A percentile compares a stretch with the other conserved stretches of the same genome.
Conservation (phyloP, 306 rosid species). For the Styphnolobium japonicum region DNA sequence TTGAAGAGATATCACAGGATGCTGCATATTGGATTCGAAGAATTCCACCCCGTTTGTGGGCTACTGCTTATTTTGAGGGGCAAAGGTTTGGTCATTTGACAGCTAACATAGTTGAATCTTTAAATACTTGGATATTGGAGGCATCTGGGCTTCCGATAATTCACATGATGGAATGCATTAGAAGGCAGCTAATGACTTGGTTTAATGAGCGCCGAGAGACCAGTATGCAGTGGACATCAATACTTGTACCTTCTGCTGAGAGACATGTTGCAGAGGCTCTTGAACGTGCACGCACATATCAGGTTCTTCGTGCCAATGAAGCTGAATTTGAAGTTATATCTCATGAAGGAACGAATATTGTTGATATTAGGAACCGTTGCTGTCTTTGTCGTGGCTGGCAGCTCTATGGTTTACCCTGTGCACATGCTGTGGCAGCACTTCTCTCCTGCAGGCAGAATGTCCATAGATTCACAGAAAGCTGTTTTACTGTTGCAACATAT, state of each 20-base stretch:
- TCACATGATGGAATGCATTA: constrained; percentile 83
- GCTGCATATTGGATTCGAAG: constrained; percentile 78
- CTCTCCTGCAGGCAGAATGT: constrained; percentile 82
- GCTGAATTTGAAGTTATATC: constrained; percentile 84
- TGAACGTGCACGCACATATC: constrained; percentile 74
- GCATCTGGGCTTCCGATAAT: constrained; percentile 82
- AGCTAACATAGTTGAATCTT: constrained; percentile 67
- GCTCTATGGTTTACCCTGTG: constrained; percentile 80
- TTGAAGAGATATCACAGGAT: constrained; percentile 72
- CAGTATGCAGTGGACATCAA: constrained; percentile 88
- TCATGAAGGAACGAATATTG: constrained; percentile 65
- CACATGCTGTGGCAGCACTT: constrained; percentile 86
- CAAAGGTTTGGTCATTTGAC: constrained; percentile 80
- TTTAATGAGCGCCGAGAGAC: constrained; percentile 78
- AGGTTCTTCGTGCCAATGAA: constrained; percentile 82
- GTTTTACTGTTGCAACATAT: constrained; percentile 78
- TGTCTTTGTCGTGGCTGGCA: constrained; percentile 85
- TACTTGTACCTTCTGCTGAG: constrained; percentile 77
- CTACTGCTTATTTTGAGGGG: constrained; percentile 83
- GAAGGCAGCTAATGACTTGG: constrained; percentile 91
- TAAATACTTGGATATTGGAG: constrained; percentile 72
- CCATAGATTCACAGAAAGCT: constrained; percentile 79
- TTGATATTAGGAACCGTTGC: constrained; percentile 72
- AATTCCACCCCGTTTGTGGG: constrained; percentile 78
- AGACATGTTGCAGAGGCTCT: constrained; percentile 72